These are phyloP conservation scores for Thyridium curvatum DNA, from an alignment of 2,329 filamentous ascomycete genomes.

Conservation along the genomic window DNA sequence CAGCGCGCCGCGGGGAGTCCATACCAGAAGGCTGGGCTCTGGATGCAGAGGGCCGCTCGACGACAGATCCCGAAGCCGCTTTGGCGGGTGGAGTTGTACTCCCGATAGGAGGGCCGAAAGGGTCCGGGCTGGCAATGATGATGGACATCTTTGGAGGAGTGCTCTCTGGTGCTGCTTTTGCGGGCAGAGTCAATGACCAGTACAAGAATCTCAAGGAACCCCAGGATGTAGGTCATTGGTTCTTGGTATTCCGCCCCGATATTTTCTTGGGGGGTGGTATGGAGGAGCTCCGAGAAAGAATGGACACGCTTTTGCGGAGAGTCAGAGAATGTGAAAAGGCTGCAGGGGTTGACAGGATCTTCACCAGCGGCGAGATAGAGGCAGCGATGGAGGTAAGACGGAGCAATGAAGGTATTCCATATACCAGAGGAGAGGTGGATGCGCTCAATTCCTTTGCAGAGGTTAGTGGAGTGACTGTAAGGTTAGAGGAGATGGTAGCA, in stretches of 20 bases:
- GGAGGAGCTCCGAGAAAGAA: constrained; percentile 41
- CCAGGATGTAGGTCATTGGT: constrained; percentile 48
- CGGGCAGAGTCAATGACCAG: constrained; percentile 47
- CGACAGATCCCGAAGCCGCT: constrained; percentile 13
- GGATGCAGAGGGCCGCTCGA: constrained; percentile 13
- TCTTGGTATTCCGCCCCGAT: constrained; percentile 48
- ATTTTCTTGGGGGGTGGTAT: constrained; percentile 36
- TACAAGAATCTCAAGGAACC: constrained; percentile 44
- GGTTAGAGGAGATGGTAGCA: constrained; percentile 1
- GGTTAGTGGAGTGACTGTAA: background rate
- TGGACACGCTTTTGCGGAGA: constrained; percentile 10
- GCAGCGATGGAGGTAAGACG: constrained; percentile 1
- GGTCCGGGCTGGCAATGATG: constrained; percentile 51
- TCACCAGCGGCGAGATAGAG: constrained; percentile 6
- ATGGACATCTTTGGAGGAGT: constrained; percentile 59
- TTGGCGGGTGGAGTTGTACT: constrained; percentile 12
- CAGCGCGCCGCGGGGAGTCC: constrained; percentile 13
- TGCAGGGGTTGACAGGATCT: constrained; percentile 9
- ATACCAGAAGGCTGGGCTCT: constrained; percentile 16
- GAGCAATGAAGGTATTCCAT: constrained; percentile 4
- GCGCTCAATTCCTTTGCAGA: constrained; percentile 2
- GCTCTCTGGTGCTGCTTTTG: constrained; percentile 52
- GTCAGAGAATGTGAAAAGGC: constrained; percentile 9
- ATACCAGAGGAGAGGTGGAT: constrained; percentile 4
- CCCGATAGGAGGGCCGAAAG: constrained; percentile 56